Conservation (phyloP, 805 yeast genomes). For the Geotrichum ghanense region DNA sequence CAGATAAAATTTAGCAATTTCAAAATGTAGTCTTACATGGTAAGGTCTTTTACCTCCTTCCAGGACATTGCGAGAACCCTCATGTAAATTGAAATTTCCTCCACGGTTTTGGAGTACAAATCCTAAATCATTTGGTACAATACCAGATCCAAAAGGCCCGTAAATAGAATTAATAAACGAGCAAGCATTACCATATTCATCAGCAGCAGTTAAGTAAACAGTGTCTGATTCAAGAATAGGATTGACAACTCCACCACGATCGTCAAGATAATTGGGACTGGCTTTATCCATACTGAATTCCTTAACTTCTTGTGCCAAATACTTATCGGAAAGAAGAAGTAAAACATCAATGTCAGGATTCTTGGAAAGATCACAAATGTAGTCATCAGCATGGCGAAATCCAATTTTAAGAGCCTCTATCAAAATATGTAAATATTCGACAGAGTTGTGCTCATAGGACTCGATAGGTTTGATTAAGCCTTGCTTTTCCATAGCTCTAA, state of each 20-base stretch:
- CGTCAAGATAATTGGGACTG: slow-evolving; percentile 23
- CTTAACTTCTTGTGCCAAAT: slow-evolving; percentile 38
- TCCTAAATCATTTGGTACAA: slow-evolving; percentile 48
- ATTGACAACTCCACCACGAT: slow-evolving; percentile 41
- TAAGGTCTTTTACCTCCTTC: slow-evolving; percentile 66
- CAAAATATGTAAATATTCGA: slow-evolving; percentile 57
- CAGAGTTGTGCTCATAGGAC: slow-evolving; percentile 44
- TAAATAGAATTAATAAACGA: slow-evolving; percentile 71
- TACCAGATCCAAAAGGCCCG: slow-evolving; percentile 57
- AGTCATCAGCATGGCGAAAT: slow-evolving; percentile 65
- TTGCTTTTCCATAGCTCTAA: slow-evolving; percentile 39
- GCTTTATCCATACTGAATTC: slow-evolving; percentile 32
- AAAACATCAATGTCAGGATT: slow-evolving; percentile 27
- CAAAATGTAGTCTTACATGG: slow-evolving; percentile 29
- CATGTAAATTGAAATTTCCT: slow-evolving; percentile 54
- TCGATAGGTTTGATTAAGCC: slow-evolving; percentile 27
- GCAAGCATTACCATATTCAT: slow-evolving; percentile 64
- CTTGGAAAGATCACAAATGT: slow-evolving; percentile 47
- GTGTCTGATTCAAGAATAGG: slow-evolving; percentile 54
- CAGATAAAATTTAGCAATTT: not conserved
- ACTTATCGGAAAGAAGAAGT: slow-evolving; percentile 36
- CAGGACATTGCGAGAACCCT: slow-evolving; percentile 44
- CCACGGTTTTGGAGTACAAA: slow-evolving; percentile 71
- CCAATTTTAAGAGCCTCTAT: slow-evolving; percentile 62
- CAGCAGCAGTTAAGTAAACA: slow-evolving; percentile 55